Base-by-base conservation (phyloP, 2,329 filamentous ascomycete species). In the Monilinia aucupariae region DNA sequence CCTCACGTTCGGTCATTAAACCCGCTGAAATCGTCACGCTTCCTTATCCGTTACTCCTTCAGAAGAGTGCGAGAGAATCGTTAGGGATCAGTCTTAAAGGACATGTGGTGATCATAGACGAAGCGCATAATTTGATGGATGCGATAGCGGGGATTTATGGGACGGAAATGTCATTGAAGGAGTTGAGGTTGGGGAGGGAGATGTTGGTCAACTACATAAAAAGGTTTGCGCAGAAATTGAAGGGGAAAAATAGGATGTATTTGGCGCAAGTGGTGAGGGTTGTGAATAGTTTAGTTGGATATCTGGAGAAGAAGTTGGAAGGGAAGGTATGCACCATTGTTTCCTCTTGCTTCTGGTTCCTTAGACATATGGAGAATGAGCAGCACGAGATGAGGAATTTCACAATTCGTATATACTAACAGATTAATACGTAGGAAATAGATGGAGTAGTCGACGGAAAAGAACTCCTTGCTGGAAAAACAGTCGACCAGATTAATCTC, bases 91-190 rank as follows among this genome's bases (percentile, higher is more conserved):
- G 89, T 30, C 76, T 99, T 10, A 92, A 96, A 70, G 86, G 87
- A 6, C 94, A 96, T 71, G 81, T 99, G 0, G 86, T 99, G n/a
- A 89, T 99, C 32, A 90, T 99, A 54, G 94, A 99, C 69, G 94
- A 99, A 78, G 94, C 94, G 0, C 94, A 99, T 74, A 99, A 99
- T 72, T 84, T 99, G 59, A 96, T 97, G 88, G 92, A 97, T 74
- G 92, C 93, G 0, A 91, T 99, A 52, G 85, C 91, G 20, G 88
- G 87, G 52, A 94, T 96, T 41, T 87, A 97, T 73, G 92, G 92
- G 0, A 85, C 91, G 0, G 85, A 89, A 43, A 82, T 97, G 25
- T 85, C 84, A 2, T 78, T 96, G 4, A 78, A 78, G 32, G 92
- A 97, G 66, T 78, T 97, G 22, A 84, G 84, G 56, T 82, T 83